Evolutionary conservation across 1,284 basidiomycete genomes (phyloP).

Genomic region (Boletellus dicymbophilus): DNA sequence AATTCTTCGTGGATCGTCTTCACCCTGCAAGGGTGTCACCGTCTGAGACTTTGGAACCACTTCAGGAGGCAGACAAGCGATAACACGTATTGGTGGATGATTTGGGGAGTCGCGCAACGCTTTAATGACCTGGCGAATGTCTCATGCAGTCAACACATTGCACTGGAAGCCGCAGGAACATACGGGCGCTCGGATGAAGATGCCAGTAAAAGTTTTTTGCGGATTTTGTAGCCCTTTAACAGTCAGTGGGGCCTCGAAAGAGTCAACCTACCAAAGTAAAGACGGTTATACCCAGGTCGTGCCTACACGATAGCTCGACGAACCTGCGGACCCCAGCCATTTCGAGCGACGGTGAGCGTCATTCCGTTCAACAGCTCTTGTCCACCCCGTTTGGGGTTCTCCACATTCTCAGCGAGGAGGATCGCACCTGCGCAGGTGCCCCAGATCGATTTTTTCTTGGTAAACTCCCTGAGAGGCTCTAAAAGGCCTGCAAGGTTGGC

Average conservation of each 20-base stretch:
- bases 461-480: conserved; percentile 77
- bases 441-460: conserved; percentile 79
- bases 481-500: conserved; percentile 79
- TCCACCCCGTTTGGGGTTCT: conserved; percentile 84
- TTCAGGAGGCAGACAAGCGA: conserved; percentile 72
- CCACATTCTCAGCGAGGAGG: conserved; percentile 73
- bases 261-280: conserved; percentile 66
- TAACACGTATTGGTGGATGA: conserved; percentile 58
- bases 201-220: conserved; percentile 72
- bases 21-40: conserved; percentile 31
- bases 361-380: conserved; percentile 88
- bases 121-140: conserved; percentile 58
- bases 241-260: conserved; percentile 80
- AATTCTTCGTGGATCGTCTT: conserved; percentile 59
- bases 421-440: conserved; percentile 99
- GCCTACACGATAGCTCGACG: background rate
- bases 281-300: background rate
- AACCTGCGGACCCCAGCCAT: conserved; percentile 89
- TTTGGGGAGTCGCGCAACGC: conserved; percentile 44
- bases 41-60: conserved; percentile 55
- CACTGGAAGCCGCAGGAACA: conserved; percentile 21
- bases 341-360: conserved; percentile 80
- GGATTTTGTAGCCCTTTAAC: conserved; percentile 68
- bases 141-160: background rate
- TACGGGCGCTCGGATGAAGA: conserved; percentile 96